Evolutionary conservation across 441 rosid species (phyloP).

Genomic region (Arabidopsis hybrid): DNA sequence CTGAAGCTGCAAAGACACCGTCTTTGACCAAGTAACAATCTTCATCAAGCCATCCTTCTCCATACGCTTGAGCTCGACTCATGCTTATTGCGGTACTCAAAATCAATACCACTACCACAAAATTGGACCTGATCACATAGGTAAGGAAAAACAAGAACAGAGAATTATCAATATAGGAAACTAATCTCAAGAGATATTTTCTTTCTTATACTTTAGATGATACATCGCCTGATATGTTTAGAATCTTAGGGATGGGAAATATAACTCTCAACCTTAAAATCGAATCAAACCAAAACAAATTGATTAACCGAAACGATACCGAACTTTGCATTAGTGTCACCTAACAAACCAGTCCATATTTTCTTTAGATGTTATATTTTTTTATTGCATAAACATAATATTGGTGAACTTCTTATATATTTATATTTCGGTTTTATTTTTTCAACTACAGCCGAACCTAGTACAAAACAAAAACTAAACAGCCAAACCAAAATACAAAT

Average conservation of each 20-base stretch:
- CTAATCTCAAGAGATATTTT: not conserved
- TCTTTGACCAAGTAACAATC: constrained; percentile 75
- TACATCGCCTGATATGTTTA: not conserved
- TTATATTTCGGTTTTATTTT: no score
- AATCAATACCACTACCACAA: constrained; percentile 56
- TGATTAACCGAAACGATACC: not conserved
- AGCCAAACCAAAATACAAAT: not conserved
- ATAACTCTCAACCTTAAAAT: not conserved
- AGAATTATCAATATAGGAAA: not conserved
- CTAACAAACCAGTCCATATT: not conserved
- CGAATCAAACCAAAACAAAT: not conserved
- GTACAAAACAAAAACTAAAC: not conserved
- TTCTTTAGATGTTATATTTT: not conserved
- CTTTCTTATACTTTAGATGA: not conserved
- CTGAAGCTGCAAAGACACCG: constrained; percentile 65
- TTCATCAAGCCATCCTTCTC: constrained; percentile 74
- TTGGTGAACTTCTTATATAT: not conserved
- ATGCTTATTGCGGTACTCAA: constrained; percentile 72
- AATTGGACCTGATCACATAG: constrained; percentile 60
- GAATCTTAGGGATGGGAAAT: not conserved
- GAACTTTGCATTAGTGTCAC: not conserved
- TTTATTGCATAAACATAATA: not conserved
- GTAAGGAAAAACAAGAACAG: not conserved
- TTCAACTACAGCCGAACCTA: not conserved
- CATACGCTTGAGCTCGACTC: constrained; percentile 66